Evolutionary conservation across 352 stramenopile species (phyloP), one percentile per base, ranked within the genome.

Genomic region (Phytophthora ohioensis): DNA sequence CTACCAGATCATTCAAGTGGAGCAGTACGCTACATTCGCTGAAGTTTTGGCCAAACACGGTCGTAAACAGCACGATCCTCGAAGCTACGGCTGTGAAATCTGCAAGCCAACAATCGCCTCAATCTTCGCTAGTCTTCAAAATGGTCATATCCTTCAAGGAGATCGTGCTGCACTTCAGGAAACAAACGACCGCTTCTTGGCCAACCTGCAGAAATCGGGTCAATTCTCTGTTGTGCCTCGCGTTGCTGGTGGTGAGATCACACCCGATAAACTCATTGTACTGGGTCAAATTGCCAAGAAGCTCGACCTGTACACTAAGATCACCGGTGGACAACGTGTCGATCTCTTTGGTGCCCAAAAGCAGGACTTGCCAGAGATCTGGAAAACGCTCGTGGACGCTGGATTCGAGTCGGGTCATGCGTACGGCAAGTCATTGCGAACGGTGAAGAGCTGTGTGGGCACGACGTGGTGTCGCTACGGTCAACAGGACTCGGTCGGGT

Each of bases 301-400:
- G 62, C 97, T 97, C 69, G 85, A 88, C 42, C 71, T 98, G 48
- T 98, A 98, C 81, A 88, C 88, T 8, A 98, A 98, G 77, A 94
- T 98, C 71, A 98, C 93, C n/a, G 93, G 93, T 21, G 93, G 82
- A n/a, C 93, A 98, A 72, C 89, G 93, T 36, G 85, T 98, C 42
- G 92, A 98, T 74, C 75, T 98, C 12, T 98, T 98, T 68, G 93
- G 93, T 38, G 93, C 93, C 13, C 85, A 96, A 58, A 97, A 97
- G 72, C 86, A 97, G 65, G 80, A 98, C 62, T 70, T 98, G 38
- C 91, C 92, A 7, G 87, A 88, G 38, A 98, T 98, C 72, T 98
- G 93, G 93, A 83, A 94, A 72, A 79, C 97, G 64, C 82, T 98
- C n/a, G 91, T 95, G 10, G 72, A 91, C 10, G 91, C 85, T 55